These are phyloP conservation scores for Auricularia sp. DNA, from an alignment of 768 basidiomycete genomes.

Conservation along the genomic window DNA sequence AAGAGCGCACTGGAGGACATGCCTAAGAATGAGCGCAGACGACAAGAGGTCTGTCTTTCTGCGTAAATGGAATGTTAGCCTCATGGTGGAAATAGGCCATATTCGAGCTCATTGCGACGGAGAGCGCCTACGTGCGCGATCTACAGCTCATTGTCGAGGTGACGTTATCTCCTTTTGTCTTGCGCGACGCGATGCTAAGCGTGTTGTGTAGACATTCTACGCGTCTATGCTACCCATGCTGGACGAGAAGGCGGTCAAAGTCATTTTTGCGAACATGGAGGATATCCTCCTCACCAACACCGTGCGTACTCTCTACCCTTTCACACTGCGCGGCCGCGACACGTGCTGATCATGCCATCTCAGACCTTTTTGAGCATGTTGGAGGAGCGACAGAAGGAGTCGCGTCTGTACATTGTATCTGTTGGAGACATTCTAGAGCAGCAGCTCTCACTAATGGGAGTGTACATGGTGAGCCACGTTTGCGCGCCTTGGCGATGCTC, in stretches of 20 bases:
- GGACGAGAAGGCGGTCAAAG: conserved; percentile 64
- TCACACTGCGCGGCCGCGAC: background rate
- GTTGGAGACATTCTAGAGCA: conserved; percentile 76
- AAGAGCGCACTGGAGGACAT: conserved; percentile 73
- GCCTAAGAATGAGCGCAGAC: conserved; percentile 62
- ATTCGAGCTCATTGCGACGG: conserved; percentile 90
- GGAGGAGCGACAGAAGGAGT: conserved; percentile 85
- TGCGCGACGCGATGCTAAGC: background rate
- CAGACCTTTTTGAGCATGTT: conserved; percentile 69
- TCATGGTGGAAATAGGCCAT: conserved; percentile 45
- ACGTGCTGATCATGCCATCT: background rate
- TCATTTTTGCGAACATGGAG: conserved; percentile 89
- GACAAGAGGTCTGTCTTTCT: conserved; percentile 61
- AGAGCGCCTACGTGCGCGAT: conserved; percentile 82
- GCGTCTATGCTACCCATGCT: conserved; percentile 62
- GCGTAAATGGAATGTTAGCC: background rate
- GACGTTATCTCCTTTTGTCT: conserved; percentile 10
- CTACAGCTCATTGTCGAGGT: conserved; percentile 89
- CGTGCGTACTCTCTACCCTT: conserved; percentile 23
- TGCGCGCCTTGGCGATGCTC: background rate
- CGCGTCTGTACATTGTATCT: conserved; percentile 79
- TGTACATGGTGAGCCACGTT: conserved; percentile 58
- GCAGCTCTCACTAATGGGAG: conserved; percentile 66
- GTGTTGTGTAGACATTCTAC: conserved; percentile 61
- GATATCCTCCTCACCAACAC: conserved; percentile 86